Conservation (phyloP, 208 protist species). For the Wallacemonas sp. region DNA sequence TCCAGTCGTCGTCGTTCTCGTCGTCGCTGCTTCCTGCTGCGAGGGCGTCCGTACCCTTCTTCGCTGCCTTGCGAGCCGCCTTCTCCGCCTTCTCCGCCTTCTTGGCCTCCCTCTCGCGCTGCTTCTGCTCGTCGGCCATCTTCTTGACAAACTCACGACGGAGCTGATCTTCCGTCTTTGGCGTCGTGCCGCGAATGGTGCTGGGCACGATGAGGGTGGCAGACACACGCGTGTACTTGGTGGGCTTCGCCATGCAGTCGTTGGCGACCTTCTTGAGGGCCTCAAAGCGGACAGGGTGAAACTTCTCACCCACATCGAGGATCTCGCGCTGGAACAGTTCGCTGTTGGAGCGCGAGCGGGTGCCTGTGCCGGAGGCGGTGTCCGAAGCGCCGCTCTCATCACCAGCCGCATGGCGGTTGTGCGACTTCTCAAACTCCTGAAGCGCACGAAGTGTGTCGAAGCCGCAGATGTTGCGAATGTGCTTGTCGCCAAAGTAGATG, state of each 20-base stretch:
- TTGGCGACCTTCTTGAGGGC: constrained; percentile 32
- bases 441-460: constrained; percentile 46
- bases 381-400: constrained; percentile 10
- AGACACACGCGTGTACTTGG: constrained; percentile 34
- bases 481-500: constrained; percentile 48
- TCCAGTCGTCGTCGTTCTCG: constrained; percentile 11
- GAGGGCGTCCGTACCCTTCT: constrained; percentile 10
- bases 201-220: constrained; percentile 35
- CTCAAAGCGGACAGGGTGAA: constrained; percentile 29
- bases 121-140: constrained; percentile 34
- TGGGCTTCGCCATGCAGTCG: constrained; percentile 25
- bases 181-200: constrained; percentile 12
- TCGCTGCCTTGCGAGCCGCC: constrained; percentile 12
- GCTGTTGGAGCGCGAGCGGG: constrained; percentile 1
- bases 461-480: constrained; percentile 41
- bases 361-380: constrained; percentile 4
- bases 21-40: constrained; percentile 7
- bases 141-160: constrained; percentile 20
- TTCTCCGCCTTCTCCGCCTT: constrained; percentile 26
- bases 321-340: constrained; percentile 35
- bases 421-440: constrained; percentile 33
- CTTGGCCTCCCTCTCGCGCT: constrained; percentile 18
- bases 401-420: constrained; percentile 15
- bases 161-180: constrained; percentile 20
- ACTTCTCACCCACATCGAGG: constrained; percentile 46